phyloP scores from a whole-genome alignment of 805 yeast species.

The Myxozyma monticola region DNA sequence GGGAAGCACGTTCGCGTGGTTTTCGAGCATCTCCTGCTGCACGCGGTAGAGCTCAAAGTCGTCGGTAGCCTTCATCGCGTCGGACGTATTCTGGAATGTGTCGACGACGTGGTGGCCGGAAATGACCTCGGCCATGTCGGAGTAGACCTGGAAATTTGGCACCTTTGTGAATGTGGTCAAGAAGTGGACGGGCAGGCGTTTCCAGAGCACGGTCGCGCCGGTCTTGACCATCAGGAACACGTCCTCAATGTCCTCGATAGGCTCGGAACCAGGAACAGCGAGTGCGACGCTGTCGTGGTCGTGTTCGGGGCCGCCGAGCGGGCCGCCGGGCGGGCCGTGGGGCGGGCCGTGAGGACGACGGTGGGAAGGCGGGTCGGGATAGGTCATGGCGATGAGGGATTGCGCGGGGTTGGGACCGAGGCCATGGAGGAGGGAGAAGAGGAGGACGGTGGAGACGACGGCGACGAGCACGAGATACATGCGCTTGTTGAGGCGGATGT shows the following conservation, averaged over 20 bases:
- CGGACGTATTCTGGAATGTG: conserved; percentile 31
- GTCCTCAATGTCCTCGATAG: conserved; percentile 26
- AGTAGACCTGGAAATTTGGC: conserved; percentile 39
- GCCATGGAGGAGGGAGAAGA: neutral
- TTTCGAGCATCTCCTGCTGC: conserved; percentile 15
- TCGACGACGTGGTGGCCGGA: conserved; percentile 40
- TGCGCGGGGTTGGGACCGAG: conserved; percentile 17
- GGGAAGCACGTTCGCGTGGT: conserved; percentile 11
- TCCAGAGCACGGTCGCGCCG: conserved; percentile 40
- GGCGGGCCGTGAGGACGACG: conserved; percentile 2
- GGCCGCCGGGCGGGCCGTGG: conserved; percentile 6
- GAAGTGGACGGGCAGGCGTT: conserved; percentile 41
- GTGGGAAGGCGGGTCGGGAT: conserved; percentile 11
- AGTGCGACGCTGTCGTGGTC: too few species aligned
- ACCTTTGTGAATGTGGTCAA: conserved; percentile 37
- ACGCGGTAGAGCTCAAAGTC: conserved; percentile 34
- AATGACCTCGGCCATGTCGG: conserved; percentile 39
- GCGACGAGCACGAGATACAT: conserved; percentile 4
- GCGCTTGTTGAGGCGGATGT: conserved; percentile 11
- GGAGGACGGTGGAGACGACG: neutral
- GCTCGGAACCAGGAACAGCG: neutral
- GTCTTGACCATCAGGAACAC: conserved; percentile 37
- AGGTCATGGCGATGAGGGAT: conserved; percentile 8
- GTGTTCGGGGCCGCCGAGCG: conserved; percentile 5
- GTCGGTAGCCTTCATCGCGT: conserved; percentile 10